Evolutionary conservation across 2,329 filamentous ascomycete species (phyloP).

Genomic region (Ascochyta fabae): DNA sequence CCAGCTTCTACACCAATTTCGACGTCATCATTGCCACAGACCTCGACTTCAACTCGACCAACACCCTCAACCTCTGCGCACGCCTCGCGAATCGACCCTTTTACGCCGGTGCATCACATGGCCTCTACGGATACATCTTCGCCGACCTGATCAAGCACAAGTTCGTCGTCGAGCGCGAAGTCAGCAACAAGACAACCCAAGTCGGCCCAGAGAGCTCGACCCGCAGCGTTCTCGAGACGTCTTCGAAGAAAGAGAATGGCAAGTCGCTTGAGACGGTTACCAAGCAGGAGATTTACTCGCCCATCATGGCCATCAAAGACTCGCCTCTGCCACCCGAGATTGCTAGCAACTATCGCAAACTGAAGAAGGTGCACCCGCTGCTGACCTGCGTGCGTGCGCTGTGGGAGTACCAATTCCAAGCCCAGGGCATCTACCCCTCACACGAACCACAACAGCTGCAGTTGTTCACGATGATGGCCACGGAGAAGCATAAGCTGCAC

Average conservation of each 20-base stretch:
- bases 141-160: slow-evolving; percentile 89
- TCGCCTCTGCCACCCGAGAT: slow-evolving; percentile 74
- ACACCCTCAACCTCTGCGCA: slow-evolving; percentile 84
- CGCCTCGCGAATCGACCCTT: slow-evolving; percentile 80
- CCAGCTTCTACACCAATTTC: slow-evolving; percentile 77
- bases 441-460: slow-evolving; percentile 65
- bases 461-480: slow-evolving; percentile 78
- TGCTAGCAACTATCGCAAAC: slow-evolving; percentile 70
- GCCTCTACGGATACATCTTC: slow-evolving; percentile 94
- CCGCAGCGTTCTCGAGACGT: slow-evolving; percentile 74
- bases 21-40: slow-evolving; percentile 92
- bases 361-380: slow-evolving; percentile 77
- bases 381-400: slow-evolving; percentile 86
- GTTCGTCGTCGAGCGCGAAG: slow-evolving; percentile 85
- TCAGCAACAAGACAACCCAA: slow-evolving; percentile 70
- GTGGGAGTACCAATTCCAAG: slow-evolving; percentile 78
- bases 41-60: slow-evolving; percentile 75
- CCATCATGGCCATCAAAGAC: slow-evolving; percentile 83
- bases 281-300: slow-evolving; percentile 89
- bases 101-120: slow-evolving; percentile 86
- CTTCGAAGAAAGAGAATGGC: slow-evolving; percentile 65
- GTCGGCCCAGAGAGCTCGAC: slow-evolving; percentile 76
- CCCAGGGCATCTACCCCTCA: slow-evolving; percentile 51
- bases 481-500: slow-evolving; percentile 75
- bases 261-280: slow-evolving; percentile 85